Evolutionary conservation across 2,329 filamentous ascomycete species (phyloP).

Genomic region (Plenodomus biglobosus): DNA sequence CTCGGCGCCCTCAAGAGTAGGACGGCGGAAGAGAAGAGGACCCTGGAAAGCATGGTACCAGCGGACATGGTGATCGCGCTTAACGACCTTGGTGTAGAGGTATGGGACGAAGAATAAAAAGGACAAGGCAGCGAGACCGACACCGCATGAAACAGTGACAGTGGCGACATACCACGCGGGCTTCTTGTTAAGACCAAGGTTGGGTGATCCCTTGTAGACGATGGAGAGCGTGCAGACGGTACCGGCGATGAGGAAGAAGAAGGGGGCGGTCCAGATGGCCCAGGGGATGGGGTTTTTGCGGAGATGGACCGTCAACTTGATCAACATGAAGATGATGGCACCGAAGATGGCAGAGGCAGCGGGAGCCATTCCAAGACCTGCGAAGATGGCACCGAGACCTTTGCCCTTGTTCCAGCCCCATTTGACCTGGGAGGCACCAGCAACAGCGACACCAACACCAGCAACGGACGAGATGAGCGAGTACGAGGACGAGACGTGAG

Average conservation of each 20-base stretch:
- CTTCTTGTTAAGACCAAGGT: conserved; percentile 65
- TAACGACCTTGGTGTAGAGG: conserved; percentile 66
- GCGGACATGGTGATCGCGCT: conserved; percentile 65
- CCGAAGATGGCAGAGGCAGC: conserved; percentile 65
- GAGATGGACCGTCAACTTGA: conserved; percentile 70
- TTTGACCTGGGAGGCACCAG: conserved; percentile 56
- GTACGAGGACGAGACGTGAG: conserved; percentile 63
- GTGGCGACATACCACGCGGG: conserved; percentile 66
- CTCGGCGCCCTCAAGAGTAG: conserved; percentile 56
- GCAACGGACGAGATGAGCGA: conserved; percentile 54
- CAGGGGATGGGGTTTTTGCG: conserved; percentile 71
- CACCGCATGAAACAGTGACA: conserved; percentile 66
- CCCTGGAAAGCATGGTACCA: conserved; percentile 65
- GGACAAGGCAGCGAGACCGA: conserved; percentile 60
- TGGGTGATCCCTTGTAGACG: conserved; percentile 79
- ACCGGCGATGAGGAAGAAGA: conserved; percentile 75
- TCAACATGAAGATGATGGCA: conserved; percentile 70
- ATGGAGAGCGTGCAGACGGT: conserved; percentile 75
- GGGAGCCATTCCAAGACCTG: conserved; percentile 70
- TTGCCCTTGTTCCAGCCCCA: conserved; percentile 66
- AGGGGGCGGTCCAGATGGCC: conserved; percentile 72
- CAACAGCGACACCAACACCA: conserved; percentile 56
- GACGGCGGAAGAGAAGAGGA: conserved; percentile 60
- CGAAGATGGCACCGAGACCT: conserved; percentile 64
- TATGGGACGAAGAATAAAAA: conserved; percentile 74